Evolutionary conservation across 805 yeast genomes (phyloP), one percentile per base, ranked within the genome.

Genomic region (Nakazawaea ernobii): DNA sequence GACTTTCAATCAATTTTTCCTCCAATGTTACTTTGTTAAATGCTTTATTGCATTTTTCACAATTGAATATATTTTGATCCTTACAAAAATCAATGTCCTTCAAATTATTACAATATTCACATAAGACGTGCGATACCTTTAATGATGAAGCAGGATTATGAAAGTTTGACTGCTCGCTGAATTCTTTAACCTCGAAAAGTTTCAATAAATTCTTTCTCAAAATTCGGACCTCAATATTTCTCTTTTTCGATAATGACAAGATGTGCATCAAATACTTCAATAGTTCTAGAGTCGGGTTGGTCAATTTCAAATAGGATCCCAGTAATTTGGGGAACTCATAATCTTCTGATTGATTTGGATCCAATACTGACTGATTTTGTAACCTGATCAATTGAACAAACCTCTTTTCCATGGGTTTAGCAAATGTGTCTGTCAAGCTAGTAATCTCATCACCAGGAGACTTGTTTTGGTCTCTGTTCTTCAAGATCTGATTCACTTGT

Each of bases 41-140:
- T 2, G 75, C 70, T 49, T 71, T 76, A 36, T 70, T 74, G 60
- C 99, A 94, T 20, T 75, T 74, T 5, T 73, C 66, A 63, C 97
- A 89, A 15, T 67, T 61, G 82, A 87, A 82, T 20, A 79, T 62
- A 6, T 73, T 75, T 39, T 75, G 78, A 54, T 84, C 86, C 37
- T 82, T 79, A 63, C 97, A 91, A 45, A 91, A 71, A 67, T 92
- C 97, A 43, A 92, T 68, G 56, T 87, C 96, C 28, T 82, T 69
- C 33, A 82, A 77, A 55, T 70, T 75, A 51, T 81, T 84, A 67
- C 99, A 94, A 55, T 82, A 75, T 51, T 79, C 84, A 67, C 99
- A 94, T 6, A 85, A 69, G 6, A 90, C 74, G 39, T 82, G 84
- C 1, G 83, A 76, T 4, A 94, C 63, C 32, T 73, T 67, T 51